Percentiles rank a stretch among this genome's conserved stretches.
Conservation (phyloP, 805 yeast genomes). For the Yamadazyma laniorum region DNA sequence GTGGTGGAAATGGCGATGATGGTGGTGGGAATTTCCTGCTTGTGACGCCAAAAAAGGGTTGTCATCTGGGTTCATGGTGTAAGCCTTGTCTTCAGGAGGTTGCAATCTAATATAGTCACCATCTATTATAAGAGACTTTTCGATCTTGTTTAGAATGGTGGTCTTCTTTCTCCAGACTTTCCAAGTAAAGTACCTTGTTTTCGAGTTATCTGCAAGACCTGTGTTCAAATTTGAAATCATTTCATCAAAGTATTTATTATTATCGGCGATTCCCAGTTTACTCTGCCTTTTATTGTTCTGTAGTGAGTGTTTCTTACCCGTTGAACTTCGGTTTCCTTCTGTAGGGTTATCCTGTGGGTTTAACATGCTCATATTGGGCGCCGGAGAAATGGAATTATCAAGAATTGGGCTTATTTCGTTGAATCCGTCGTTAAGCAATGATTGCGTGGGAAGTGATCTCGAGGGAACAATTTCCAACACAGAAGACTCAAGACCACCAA, state of each 20-base stretch:
- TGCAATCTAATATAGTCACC: slow-evolving; percentile 91
- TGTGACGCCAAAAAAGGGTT: slow-evolving; percentile 27
- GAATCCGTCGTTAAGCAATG: slow-evolving; percentile 5
- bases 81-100: slow-evolving; percentile 74
- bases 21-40: slow-evolving; percentile 17
- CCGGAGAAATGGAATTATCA: slow-evolving; percentile 13
- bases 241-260: slow-evolving; percentile 29
- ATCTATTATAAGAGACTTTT: slow-evolving; percentile 81
- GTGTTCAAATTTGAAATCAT: slow-evolving; percentile 27
- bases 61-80: slow-evolving; percentile 29
- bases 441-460: slow-evolving; percentile 4
- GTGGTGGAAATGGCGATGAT: slow-evolving; percentile 38
- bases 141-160: slow-evolving; percentile 75
- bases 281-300: slow-evolving; percentile 1
- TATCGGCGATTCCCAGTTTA: slow-evolving; percentile 4
- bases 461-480: slow-evolving; percentile 11
- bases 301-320: background rate
- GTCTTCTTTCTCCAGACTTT: slow-evolving; percentile 88
- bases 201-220: slow-evolving; percentile 33
- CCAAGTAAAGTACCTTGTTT: slow-evolving; percentile 75
- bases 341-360: slow-evolving; percentile 9
- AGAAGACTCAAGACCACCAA: slow-evolving; percentile 10
- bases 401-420: slow-evolving; percentile 6
- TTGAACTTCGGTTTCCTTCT: background rate
- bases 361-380: slow-evolving; percentile 4